Conservation (phyloP, 1,284 basidiomycete genomes). For the Psilocybe mexicana region DNA sequence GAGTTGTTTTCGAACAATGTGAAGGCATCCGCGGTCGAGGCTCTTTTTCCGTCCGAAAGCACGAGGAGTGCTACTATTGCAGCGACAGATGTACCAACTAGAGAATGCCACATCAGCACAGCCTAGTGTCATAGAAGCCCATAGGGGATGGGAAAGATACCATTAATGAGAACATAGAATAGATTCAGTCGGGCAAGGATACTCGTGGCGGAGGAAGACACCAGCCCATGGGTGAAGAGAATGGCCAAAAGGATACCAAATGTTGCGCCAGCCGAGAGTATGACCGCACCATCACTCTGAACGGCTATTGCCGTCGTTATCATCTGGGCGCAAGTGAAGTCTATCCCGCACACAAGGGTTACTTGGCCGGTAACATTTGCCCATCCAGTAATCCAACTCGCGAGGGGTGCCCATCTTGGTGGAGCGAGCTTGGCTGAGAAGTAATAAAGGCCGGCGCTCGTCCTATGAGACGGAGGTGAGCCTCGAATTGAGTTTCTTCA, state of each 20-base stretch:
- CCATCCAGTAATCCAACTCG: slow-evolving; percentile 71
- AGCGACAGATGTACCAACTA: slow-evolving; percentile 61
- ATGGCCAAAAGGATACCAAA: slow-evolving; percentile 68
- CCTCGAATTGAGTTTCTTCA: background rate
- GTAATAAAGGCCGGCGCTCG: slow-evolving; percentile 72
- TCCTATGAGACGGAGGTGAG: slow-evolving; percentile 35
- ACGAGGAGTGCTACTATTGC: slow-evolving; percentile 62
- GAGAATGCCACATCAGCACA: slow-evolving; percentile 8
- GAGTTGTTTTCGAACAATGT: slow-evolving; percentile 71
- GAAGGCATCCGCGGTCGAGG: slow-evolving; percentile 68
- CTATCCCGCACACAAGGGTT: slow-evolving; percentile 71
- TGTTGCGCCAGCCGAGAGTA: slow-evolving; percentile 59
- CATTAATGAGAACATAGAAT: slow-evolving; percentile 65
- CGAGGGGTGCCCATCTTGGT: slow-evolving; percentile 54
- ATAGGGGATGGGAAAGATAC: slow-evolving; percentile 31
- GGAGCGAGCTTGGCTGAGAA: slow-evolving; percentile 73
- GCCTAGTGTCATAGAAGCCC: background rate
- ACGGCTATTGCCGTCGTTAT: slow-evolving; percentile 72
- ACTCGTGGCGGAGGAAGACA: slow-evolving; percentile 70
- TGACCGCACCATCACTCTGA: slow-evolving; percentile 50
- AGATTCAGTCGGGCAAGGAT: slow-evolving; percentile 68
- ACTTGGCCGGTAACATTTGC: slow-evolving; percentile 37
- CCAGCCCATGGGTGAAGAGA: slow-evolving; percentile 60
- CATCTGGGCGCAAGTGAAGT: slow-evolving; percentile 76
- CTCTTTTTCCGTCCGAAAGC: slow-evolving; percentile 52